Base-by-base conservation (phyloP, 208 protist species). In the Leishmania guyanensis region DNA sequence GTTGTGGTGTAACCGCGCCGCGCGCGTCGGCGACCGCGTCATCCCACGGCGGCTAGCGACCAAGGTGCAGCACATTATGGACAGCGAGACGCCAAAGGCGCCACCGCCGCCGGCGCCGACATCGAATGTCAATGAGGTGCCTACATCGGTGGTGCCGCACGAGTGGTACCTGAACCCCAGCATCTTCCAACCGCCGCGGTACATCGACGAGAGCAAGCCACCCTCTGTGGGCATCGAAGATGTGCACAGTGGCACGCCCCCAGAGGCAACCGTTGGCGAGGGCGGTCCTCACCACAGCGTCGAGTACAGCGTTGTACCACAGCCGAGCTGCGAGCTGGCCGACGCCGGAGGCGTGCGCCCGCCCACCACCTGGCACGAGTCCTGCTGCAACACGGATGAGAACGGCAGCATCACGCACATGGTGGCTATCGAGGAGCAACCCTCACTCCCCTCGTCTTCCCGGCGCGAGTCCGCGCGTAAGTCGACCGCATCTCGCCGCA, bases 1-100 rank as follows among this genome's bases (percentile, higher is more conserved):
- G 75, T 20, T 71, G 54, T 98, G 95, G 95, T 97, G 94, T 87
- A 98, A 98, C 88, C 91, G 95, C 69, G 92, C 91, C 16, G 94
- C 95, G 5, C 87, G 93, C 14, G 70, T 95, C 66, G 86, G 87
- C 29, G 88, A 95, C 74, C 85, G 81, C 51, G 72, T 97, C 53
- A 85, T 98, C 8, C 95, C 95, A 2, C 84, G 84, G 16, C 82
- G 78, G 77, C 82, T 98, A 14, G 93, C 93, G 43, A 90, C 91
- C 33, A 94, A 91, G 85, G 84, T 96, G 39, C 89, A 95, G 81
- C 92, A 89, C 74, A 87, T 94, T 82, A 88, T 95, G 77, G 91
- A 95, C 79, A 89, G 93, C 62, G 88, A 92, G 66, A 88, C 91
- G 6, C 91, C 91, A 65, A 93, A 91, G 79, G 87, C 93, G 2